Evolutionary conservation across 1,139 yeast genomes (phyloP), one percentile per base, ranked within the genome.

Genomic region (Sugiyamaella xylanicola): DNA sequence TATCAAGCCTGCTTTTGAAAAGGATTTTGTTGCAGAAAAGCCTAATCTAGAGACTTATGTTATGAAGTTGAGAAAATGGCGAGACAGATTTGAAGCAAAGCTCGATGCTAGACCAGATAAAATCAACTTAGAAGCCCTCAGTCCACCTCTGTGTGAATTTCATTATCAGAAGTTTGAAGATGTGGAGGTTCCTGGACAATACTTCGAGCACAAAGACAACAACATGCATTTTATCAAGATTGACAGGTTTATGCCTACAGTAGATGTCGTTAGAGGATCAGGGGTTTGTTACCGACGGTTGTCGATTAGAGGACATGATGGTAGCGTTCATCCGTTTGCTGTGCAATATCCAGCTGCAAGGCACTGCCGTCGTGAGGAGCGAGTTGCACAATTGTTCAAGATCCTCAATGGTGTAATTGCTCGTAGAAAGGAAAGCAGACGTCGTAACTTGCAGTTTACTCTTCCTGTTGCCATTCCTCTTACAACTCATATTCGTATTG

Each of bases 111-210:
- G 97, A 65, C 83, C 85, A 62, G 83, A 87, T 9, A 86, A 85
- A 65, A 83, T 88, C 48, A 87, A 91, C 63, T 75, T 95, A 64
- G 99, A 95, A 71, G 86, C 91, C 57, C 78, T 93, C 61, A 91
- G 97, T 68, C 97, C 98, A 25, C 98, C 92, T 64, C 78, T 95
- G 69, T 87, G 96, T 70, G 97, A 92, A 69, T 93, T 95, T 82
- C 99, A 95, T 70, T 96, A 93, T 70, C 99, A 93, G 70, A 92
- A 91, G 74, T 95, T 93, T 69, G 99, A 95, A 71, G 98, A 95
- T 54, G 90, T 95, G 59, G 99, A 95, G 70, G 86, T 95, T 56
- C 99, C 99, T 0, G 99, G 99, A 1, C 99, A 95, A 69, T 93
- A 93, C 68, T 77, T 92, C 69, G 74, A 73, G 64, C 75, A 72